Percentiles rank a stretch among this genome's conserved stretches.
Evolutionary conservation across 106 monocot species (phyloP).

Genomic region (Dendrobium huoshanense): DNA sequence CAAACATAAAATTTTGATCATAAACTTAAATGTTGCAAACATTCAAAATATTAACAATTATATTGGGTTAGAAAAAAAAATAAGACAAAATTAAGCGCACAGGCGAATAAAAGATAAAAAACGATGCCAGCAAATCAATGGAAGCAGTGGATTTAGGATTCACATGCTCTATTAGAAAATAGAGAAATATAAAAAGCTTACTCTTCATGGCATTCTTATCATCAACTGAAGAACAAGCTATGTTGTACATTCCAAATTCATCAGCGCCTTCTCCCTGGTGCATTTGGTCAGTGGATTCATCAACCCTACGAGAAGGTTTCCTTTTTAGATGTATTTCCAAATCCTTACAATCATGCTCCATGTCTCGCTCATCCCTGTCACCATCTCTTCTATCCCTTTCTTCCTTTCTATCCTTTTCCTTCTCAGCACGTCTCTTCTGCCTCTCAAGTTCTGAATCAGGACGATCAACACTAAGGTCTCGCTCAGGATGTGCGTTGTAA

Average conservation of each 20-base stretch:
- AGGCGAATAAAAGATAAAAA: not conserved
- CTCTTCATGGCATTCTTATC: slow-evolving; percentile 84
- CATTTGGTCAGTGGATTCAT: slow-evolving; percentile 40
- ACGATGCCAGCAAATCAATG: not conserved
- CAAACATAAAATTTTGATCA: not conserved
- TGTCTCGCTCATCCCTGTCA: slow-evolving; percentile 71
- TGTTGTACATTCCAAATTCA: slow-evolving; percentile 45
- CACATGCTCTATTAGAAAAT: not conserved
- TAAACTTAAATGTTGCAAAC: not conserved
- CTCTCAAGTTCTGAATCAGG: slow-evolving; percentile 77
- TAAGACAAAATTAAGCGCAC: not conserved
- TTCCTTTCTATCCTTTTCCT: slow-evolving; percentile 79
- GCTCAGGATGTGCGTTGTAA: slow-evolving; percentile 50
- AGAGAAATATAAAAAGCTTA: slow-evolving; percentile 25
- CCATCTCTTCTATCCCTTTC: slow-evolving; percentile 61
- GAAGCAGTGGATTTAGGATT: not conserved
- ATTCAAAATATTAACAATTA: not conserved
- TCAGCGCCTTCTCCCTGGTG: slow-evolving; percentile 51
- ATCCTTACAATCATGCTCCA: slow-evolving; percentile 66
- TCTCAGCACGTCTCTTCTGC: slow-evolving; percentile 65
- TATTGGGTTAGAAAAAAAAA: not conserved
- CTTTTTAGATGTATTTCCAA: slow-evolving; percentile 34
- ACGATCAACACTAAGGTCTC: slow-evolving; percentile 82
- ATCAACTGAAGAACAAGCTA: slow-evolving; percentile 70
- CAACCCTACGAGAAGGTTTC: slow-evolving; percentile 48